Evolutionary conservation across 208 protist genomes (phyloP).

Genomic region (Wallacemonas sp.): DNA sequence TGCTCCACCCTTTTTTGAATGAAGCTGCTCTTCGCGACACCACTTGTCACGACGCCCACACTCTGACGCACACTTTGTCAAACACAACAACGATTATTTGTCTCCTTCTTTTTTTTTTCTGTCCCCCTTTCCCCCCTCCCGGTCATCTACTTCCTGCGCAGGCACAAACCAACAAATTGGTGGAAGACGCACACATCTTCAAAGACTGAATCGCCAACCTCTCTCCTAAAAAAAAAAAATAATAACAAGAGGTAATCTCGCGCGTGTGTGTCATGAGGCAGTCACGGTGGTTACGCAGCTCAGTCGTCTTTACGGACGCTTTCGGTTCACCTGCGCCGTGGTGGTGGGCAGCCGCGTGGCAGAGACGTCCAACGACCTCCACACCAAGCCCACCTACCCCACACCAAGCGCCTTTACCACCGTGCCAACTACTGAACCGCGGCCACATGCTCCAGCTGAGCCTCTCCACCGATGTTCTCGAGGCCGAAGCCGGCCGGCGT

Average conservation of each 20-base stretch:
- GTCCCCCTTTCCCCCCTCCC: neutral
- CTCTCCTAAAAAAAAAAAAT: neutral
- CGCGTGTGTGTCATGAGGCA: neutral
- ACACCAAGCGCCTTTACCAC: neutral
- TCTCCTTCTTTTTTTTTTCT: conserved; percentile 7
- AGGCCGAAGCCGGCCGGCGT: neutral
- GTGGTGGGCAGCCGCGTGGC: neutral
- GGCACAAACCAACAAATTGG: no score
- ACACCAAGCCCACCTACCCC: neutral
- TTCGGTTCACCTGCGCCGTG: conserved; percentile 4
- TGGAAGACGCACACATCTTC: no score
- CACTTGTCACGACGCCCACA: no score
- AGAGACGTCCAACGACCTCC: no score
- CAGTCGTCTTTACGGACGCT: neutral
- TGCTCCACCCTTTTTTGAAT: no score
- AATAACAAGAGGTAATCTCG: neutral
- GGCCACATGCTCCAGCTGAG: conserved; percentile 3
- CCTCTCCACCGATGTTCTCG: neutral
- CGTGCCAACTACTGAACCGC: neutral
- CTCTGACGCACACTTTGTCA: no score
- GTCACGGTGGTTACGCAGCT: neutral
- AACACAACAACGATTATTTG: neutral
- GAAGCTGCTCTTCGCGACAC: no score
- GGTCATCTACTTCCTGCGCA: neutral
- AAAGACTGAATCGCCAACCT: no score